Evolutionary conservation across 192 early-diverging fungal species (phyloP), one percentile per base, ranked within the genome.

Genomic region (Fimicolochytrium jonesii): DNA sequence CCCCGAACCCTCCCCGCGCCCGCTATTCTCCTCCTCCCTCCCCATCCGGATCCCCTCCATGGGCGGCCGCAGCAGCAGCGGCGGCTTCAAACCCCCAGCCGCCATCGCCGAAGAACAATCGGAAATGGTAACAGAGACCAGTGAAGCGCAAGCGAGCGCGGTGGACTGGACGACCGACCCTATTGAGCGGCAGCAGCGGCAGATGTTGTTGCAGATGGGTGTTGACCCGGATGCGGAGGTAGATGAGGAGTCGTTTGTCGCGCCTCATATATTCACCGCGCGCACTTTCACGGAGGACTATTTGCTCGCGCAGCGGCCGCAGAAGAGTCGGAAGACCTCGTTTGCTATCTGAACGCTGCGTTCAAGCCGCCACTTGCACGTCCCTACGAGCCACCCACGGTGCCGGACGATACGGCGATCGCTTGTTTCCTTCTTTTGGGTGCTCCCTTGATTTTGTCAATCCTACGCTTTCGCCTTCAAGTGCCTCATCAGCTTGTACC

Each of bases 211-310:
- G 41, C 15, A 18, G 41, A 15, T 0, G 28, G 47, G n/a, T 17
- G 23, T 7, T 6, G 11, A 53, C 23, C 17, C 30, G 26, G 30
- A 46, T 7, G 66, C 51, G 20, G 49, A 53, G 25, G 56, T 17
- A 1, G 64, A 32, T n/a, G 36, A 67, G 17, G 59, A 49, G 2
- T 7, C 30, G 2, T 67, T 67, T 60, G 57, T 67, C 13, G 66
- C 66, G n/a, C 66, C 66, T 25, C 66, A 67, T 43, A 51, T 67
- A 0, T 32, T 67, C 1, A 60, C 66, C 17, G 66, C 66, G 18
- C 7, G 57, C 18, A 60, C 66, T 4, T 67, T 52, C 36, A 60
- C 66, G n/a, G 47, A 67, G 22, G 66, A 67, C 20, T 56, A 67
- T 41, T 35, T 67, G 10, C 28, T 54, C 10, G 37, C 43, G 23